Percentiles rank a stretch among this genome's conserved stretches.
Evolutionary conservation across 2,329 filamentous ascomycete genomes (phyloP).

Genomic region (Juglanconis oblonga): DNA sequence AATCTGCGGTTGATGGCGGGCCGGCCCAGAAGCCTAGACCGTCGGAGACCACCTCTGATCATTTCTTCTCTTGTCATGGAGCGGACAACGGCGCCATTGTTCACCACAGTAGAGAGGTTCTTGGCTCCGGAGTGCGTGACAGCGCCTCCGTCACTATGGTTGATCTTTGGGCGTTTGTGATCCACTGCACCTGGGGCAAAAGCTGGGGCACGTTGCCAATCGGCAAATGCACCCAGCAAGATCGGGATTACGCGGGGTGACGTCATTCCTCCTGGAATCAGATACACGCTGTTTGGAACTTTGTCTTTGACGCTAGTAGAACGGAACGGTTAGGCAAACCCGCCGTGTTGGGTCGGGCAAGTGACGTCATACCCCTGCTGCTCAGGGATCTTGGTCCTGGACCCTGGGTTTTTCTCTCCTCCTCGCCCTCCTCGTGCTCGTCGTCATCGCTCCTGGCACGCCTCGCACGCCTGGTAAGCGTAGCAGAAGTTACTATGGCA

Average conservation of each 20-base stretch:
- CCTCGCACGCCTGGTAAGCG: no score
- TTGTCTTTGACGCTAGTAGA: no score
- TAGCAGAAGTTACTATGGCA: no score
- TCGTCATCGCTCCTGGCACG: no score
- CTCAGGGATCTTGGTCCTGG: no score
- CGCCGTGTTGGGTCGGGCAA: no score
- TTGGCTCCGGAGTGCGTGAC: neutral
- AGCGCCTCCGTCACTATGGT: neutral
- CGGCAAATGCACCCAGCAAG: no score
- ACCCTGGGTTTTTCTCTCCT: no score
- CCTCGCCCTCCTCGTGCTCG: no score
- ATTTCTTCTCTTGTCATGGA: slow-evolving; percentile 8
- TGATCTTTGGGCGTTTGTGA: neutral
- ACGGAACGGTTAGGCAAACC: no score
- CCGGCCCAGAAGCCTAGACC: neutral
- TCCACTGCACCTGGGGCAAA: neutral
- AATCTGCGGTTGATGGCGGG: neutral
- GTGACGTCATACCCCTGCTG: no score
- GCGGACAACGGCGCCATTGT: neutral
- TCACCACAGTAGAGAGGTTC: neutral
- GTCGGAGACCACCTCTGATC: neutral
- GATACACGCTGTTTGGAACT: no score
- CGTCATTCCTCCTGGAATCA: slow-evolving; percentile 1
- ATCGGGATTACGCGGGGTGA: neutral
- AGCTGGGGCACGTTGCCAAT: neutral